These are phyloP conservation scores for Raddia distichophylla DNA, from an alignment of 176 grass and related monocot species.

Conservation along the genomic window DNA sequence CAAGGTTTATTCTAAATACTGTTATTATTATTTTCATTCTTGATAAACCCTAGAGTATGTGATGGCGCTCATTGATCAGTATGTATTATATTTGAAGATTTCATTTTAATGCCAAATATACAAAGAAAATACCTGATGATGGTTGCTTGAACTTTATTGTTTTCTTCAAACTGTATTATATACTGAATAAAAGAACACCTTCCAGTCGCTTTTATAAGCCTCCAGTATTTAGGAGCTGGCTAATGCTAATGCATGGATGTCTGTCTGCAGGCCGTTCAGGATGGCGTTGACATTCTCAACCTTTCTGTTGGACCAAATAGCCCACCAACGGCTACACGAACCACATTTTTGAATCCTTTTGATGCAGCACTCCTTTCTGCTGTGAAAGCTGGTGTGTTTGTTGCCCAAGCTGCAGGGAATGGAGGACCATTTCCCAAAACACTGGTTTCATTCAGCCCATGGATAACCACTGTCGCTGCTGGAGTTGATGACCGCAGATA, in stretches of 20 bases:
- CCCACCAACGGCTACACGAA: constrained; percentile 82
- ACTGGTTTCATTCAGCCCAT: constrained; percentile 96
- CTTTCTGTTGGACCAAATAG: constrained; percentile 99
- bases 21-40: not conserved
- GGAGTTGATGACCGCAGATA: constrained; percentile 97
- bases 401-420: constrained; percentile 96
- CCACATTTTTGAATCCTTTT: constrained; percentile 96
- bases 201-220: not conserved
- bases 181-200: not conserved
- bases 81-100: not conserved
- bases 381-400: constrained; percentile 97
- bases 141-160: not conserved
- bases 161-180: not conserved
- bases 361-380: constrained; percentile 96
- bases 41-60: not conserved
- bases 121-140: constrained; percentile 8
- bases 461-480: constrained; percentile 97
- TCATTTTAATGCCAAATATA: not conserved
- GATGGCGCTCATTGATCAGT: not conserved
- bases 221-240: constrained; percentile 22
- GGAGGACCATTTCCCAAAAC: constrained; percentile 98
- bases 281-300: constrained; percentile 96
- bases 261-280: constrained; percentile 81
- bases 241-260: constrained; percentile 25
- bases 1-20: constrained; percentile 1